phyloP scores from a whole-genome alignment of 2,329 filamentous ascomycete genomes.

The Ampelomyces quisqualis region DNA sequence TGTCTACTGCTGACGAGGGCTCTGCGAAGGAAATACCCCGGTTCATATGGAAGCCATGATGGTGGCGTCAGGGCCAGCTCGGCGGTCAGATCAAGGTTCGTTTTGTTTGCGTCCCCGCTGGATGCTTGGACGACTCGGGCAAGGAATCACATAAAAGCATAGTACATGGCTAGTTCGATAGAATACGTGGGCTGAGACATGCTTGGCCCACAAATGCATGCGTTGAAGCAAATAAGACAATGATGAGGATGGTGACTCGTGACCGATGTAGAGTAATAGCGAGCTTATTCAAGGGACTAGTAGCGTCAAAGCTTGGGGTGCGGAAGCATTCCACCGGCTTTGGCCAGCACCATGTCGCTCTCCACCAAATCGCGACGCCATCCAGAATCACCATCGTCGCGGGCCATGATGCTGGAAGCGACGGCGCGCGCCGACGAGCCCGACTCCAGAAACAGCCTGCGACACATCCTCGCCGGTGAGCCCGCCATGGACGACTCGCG shows the following conservation, averaged over 20 bases:
- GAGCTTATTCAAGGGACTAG: background rate
- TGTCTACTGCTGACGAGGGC: conserved; percentile 21
- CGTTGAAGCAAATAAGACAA: background rate
- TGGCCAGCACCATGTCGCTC: background rate
- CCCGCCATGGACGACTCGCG: conserved; percentile 40
- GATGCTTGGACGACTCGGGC: conserved; percentile 38
- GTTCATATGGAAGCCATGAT: conserved; percentile 32
- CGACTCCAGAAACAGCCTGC: conserved; percentile 44
- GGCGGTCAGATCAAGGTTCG: conserved; percentile 25
- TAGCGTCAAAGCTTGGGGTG: conserved; percentile 9
- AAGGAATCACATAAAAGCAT: conserved; percentile 43
- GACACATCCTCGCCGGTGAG: conserved; percentile 42
- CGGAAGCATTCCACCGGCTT: background rate
- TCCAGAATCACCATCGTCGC: background rate
- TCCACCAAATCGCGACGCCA: background rate
- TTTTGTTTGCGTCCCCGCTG: conserved; percentile 35
- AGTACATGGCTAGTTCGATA: conserved; percentile 39
- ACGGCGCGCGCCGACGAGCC: conserved; percentile 33
- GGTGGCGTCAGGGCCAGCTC: conserved; percentile 27
- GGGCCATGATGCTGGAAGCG: conserved; percentile 1
- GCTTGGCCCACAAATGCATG: background rate
- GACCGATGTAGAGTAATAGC: too few species aligned
- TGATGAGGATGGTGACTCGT: too few species aligned
- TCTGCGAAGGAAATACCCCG: conserved; percentile 41
- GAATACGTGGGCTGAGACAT: conserved; percentile 23